Evolutionary conservation across 345 rosid species (phyloP), one percentile per base, ranked within the genome.

Genomic region (Abelmoschus esculentus): DNA sequence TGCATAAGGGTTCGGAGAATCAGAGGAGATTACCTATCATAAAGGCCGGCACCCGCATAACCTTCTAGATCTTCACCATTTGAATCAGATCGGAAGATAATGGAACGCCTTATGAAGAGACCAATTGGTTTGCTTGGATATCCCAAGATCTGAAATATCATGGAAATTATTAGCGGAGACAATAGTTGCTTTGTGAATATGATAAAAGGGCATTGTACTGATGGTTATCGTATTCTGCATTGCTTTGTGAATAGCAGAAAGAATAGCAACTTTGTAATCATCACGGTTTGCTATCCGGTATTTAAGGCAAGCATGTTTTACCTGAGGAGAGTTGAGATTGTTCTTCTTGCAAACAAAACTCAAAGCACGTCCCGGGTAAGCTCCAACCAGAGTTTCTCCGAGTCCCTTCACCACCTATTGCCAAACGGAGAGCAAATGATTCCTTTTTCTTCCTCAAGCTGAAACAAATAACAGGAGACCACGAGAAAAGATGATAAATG

Each of bases 31-130:
- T 88, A 95, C 99, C 99, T 95, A 76, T 95, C 99, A 49, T 95
- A 95, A 76, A 95, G 97, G 38, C 99, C 99, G 55, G 99, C 99
- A 78, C 99, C 99, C 49, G 99, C 99, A 82, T 95, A 95, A 46
- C 99, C 99, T 83, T 91, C 97, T 0, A 95, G 86, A 80, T 95
- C 99, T 83, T 95, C 99, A 63, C 99, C 99, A 17, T 95, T 95
- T 18, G 99, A 95, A 79, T 95, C 99, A 7, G 99, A 95, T 54
- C 99, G 83, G 77, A 91, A 90, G 73, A 95, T 95, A 71, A 95
- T 86, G 19, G 99, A 95, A n/a, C 81, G 89, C 79, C 90, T 91
- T 60, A 95, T 91, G 77, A 91, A 90, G 68, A 95, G 91, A 61
- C 98, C 97, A 60, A 87, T 85, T 7, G 97, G 87, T 80, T 95